Base-by-base conservation (phyloP, 805 yeast genomes). In the Candida schatavii region DNA sequence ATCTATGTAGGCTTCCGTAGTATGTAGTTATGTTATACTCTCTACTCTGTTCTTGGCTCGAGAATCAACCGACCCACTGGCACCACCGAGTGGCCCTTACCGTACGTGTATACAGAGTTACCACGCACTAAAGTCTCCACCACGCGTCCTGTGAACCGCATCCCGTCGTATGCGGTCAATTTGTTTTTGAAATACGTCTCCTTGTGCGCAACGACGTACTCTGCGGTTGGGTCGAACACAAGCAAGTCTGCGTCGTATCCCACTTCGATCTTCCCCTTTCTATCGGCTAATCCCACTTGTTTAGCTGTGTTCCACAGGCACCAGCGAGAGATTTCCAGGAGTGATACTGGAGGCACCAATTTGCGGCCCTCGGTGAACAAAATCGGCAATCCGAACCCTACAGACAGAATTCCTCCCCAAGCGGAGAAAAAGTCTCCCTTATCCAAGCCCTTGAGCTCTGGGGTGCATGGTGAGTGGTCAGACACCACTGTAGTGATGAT, bases 401-500 rank as follows among this genome's bases (percentile, higher is more conserved):
- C 95, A 1, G 96, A 86, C 2, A 96, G 75, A 31, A 90, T 88
- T 7, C 98, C 98, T 27, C 97, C 98, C 98, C 98, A 90, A 2
- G 97, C 95, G 27, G 82, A 77, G 52, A 90, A 80, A 59, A 90
- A 90, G 58, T 90, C 96, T 31, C 97, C 97, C 45, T 78, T 72
- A 9, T 80, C 83, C 40, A 88, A 70, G 18, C 87, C 85, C 62
- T 90, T 90, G 55, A 90, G 70, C 46, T 88, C 88, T 0, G 97
- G 96, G 0, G 96, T 88, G 64, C 98, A 90, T 2, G 97, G 98
- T 3, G 96, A 87, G 64, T 90, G 98, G 61, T 90, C 98, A 10
- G 95, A 85, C 5, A 91, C 97, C 3, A 90, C 95, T 3, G 96
- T 81, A 13, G 86, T 77, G 46, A 90, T 83, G 25, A 81, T 66